A percentile compares a stretch with the other conserved stretches of the same genome.
phyloP scores from a whole-genome alignment of 768 basidiomycete species.

The Roridomyces roridus region DNA sequence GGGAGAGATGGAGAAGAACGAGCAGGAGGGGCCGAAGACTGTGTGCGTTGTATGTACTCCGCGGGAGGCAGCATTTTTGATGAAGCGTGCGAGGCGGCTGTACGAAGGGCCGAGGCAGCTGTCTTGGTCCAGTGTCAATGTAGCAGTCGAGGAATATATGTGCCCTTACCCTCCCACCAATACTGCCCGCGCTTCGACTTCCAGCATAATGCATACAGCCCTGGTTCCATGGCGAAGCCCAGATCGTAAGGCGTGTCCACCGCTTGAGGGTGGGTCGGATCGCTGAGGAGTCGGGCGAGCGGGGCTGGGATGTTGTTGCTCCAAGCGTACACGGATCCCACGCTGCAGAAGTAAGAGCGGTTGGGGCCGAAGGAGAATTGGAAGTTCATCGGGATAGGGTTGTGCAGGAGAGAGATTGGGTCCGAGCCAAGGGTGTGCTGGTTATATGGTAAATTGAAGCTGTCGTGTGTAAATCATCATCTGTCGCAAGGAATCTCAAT shows the following conservation, averaged over 20 bases:
- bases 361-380: constrained; percentile 14
- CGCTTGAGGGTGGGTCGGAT: constrained; percentile 3
- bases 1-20: constrained; percentile 15
- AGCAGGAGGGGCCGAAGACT: constrained; percentile 9
- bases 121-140: neutral
- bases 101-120: constrained; percentile 5
- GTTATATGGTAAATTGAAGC: no score
- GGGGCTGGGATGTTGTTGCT: neutral
- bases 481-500: no score
- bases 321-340: neutral
- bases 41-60: constrained; percentile 9
- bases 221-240: constrained; percentile 11
- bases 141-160: neutral
- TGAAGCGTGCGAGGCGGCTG: constrained; percentile 12
- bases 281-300: neutral
- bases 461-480: no score
- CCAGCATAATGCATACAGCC: constrained; percentile 10
- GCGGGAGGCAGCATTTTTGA: neutral
- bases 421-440: no score
- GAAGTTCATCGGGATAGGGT: constrained; percentile 7
- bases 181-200: constrained; percentile 4
- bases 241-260: constrained; percentile 5
- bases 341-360: constrained; percentile 12
- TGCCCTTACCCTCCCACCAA: constrained; percentile 10
- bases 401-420: no score